phyloP scores from a whole-genome alignment of 2,329 filamentous ascomycete species.

The Aspergillus sp. region DNA sequence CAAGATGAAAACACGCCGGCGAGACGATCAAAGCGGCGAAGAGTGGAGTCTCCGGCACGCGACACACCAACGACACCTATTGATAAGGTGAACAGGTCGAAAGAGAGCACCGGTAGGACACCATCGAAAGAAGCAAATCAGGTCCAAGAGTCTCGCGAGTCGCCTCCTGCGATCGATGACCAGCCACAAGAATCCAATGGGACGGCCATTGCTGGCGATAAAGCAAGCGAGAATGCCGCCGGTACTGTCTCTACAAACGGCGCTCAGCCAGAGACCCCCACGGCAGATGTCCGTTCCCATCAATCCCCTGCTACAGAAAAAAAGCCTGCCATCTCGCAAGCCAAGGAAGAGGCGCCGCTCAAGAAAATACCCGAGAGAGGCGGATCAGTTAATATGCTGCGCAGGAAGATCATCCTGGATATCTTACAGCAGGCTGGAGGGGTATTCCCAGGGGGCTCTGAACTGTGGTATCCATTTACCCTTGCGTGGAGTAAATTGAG shows the following conservation, averaged over 20 bases:
- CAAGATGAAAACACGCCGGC: not conserved
- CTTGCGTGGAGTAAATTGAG: slow-evolving; percentile 52
- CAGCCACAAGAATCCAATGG: not conserved
- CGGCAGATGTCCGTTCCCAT: not conserved
- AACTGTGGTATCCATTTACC: slow-evolving; percentile 56
- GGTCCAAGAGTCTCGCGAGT: not conserved
- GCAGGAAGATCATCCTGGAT: slow-evolving; percentile 54
- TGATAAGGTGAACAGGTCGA: not conserved
- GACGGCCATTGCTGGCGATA: not conserved
- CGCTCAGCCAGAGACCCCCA: not conserved
- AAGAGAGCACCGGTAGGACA: not conserved
- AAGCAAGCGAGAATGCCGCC: not conserved
- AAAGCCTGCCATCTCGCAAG: slow-evolving; percentile 1
- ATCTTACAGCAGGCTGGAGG: slow-evolving; percentile 56
- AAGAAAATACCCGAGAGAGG: slow-evolving; percentile 26
- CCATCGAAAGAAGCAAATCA: slow-evolving; percentile 17
- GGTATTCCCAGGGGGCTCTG: slow-evolving; percentile 55
- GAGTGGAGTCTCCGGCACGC: not conserved
- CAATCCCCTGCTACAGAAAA: not conserved
- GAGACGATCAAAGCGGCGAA: slow-evolving; percentile 2
- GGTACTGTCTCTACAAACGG: not conserved
- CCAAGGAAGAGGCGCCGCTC: slow-evolving; percentile 1
- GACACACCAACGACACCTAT: not conserved
- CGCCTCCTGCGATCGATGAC: not conserved
- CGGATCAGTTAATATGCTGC: slow-evolving; percentile 46